Conservation (phyloP, 2,329 filamentous ascomycete species). For the Cytospora chrysosperma region DNA sequence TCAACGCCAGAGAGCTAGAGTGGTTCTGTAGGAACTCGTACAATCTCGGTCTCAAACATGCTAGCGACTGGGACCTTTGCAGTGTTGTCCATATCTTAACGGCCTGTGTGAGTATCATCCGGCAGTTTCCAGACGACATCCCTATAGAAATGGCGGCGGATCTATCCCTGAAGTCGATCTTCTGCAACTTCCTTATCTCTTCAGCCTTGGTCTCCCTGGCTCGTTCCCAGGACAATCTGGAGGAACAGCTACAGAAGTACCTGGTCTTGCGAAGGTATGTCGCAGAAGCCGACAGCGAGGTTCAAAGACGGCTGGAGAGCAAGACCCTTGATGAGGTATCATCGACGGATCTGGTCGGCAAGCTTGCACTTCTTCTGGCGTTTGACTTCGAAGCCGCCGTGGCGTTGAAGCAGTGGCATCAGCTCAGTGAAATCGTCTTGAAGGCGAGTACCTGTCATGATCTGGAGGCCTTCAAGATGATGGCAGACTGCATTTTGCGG, state of each 20-base stretch:
- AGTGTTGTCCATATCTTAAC: slow-evolving; percentile 56
- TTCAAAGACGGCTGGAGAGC: slow-evolving; percentile 40
- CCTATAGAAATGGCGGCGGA: slow-evolving; percentile 43
- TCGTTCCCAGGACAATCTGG: slow-evolving; percentile 48
- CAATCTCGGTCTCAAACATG: slow-evolving; percentile 68
- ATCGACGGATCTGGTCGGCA: slow-evolving; percentile 55
- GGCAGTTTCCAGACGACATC: slow-evolving; percentile 49
- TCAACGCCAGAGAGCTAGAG: slow-evolving; percentile 66
- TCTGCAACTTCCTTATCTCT: slow-evolving; percentile 68
- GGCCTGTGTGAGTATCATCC: slow-evolving; percentile 52
- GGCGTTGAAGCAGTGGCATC: slow-evolving; percentile 65
- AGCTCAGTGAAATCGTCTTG: slow-evolving; percentile 59
- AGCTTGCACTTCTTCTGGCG: slow-evolving; percentile 65
- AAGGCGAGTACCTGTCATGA: slow-evolving; percentile 46
- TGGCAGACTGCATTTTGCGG: slow-evolving; percentile 64
- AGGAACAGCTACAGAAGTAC: slow-evolving; percentile 60
- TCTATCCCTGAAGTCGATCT: slow-evolving; percentile 58
- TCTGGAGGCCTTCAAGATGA: slow-evolving; percentile 54
- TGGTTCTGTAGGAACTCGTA: slow-evolving; percentile 86
- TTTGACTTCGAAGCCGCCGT: slow-evolving; percentile 79
- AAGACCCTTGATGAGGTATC: slow-evolving; percentile 43
- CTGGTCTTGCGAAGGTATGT: slow-evolving; percentile 60
- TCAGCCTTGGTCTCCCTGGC: slow-evolving; percentile 52
- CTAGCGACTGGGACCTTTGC: slow-evolving; percentile 51
- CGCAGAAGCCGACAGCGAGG: slow-evolving; percentile 51